Evolutionary conservation across 1,139 yeast genomes (phyloP), one percentile per base, ranked within the genome.

Genomic region (Kurtzmaniella quercitrusa): DNA sequence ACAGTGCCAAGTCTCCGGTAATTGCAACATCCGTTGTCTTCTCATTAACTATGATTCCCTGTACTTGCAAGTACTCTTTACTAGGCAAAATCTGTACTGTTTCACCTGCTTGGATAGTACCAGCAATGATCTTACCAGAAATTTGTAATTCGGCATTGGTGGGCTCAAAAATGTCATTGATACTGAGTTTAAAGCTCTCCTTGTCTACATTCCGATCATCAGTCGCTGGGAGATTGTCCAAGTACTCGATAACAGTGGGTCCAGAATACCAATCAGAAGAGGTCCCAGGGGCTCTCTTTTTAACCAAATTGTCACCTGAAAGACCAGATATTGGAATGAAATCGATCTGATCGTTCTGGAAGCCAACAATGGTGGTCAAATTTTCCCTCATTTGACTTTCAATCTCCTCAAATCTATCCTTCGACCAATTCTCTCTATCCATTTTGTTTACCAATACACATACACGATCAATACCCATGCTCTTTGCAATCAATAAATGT

Each of bases 251-350:
- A 38, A 93, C 65, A 0, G 90, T 79, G 1, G 80, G 81, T 1
- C 93, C 91, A 6, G 59, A 58, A 56, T 83, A 84, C 94, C 95
- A 85, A 1, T 55, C 57, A 0, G 45, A 43, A 19, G 73, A 69
- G 39, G 65, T 59, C 29, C 73, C 73, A 5, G 36, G 36, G 4
- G 16, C 10, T 9, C 11, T 31, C 19, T 36, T 36, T 11, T n/a
- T n/a, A n/a, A 81, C 82, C 7, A 93, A 90, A 59, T 93, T 93
- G 43, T 77, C 81, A 21, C 99, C 98, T 1, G 80, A 69, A 40
- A 88, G 74, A 0, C 98, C 98, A 34, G 95, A 85, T 39, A 88
- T 79, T 10, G 99, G 98, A 3, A 93, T 75, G 63, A 85, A 90
- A 4, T 66, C 61, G 3, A 88, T 59, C 49, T 84, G 78, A 1